phyloP scores from a whole-genome alignment of 352 stramenopile species.

The Phytophthora tubulina region DNA sequence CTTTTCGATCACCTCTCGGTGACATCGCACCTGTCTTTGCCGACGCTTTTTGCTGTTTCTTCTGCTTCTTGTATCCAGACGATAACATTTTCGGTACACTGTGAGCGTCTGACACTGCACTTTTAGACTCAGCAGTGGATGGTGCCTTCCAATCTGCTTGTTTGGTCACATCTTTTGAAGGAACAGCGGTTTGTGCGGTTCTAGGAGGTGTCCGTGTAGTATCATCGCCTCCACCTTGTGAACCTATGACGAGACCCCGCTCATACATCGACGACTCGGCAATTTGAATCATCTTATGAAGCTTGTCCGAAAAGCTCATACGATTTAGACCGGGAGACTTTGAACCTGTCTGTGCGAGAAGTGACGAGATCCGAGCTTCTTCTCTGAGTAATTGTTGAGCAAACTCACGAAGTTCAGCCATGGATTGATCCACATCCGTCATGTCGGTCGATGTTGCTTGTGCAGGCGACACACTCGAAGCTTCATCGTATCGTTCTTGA shows the following conservation, averaged over 20 bases:
- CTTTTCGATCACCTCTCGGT: constrained; percentile 20
- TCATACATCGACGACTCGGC: constrained; percentile 77
- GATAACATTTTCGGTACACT: constrained; percentile 38
- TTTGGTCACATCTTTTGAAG: constrained; percentile 5
- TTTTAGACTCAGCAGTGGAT: constrained; percentile 26
- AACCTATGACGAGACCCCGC: constrained; percentile 23
- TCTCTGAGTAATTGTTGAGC: constrained; percentile 68
- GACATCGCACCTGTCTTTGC: constrained; percentile 7
- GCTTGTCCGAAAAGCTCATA: constrained; percentile 80
- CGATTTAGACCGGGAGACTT: constrained; percentile 64
- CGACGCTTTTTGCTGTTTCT: constrained; percentile 25
- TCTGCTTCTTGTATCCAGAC: constrained; percentile 53
- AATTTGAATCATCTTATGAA: constrained; percentile 87
- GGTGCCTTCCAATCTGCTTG: background rate
- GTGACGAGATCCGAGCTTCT: constrained; percentile 59
- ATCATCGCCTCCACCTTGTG: constrained; percentile 3
- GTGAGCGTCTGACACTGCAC: constrained; percentile 5
- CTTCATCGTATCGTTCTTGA: constrained; percentile 19
- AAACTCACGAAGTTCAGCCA: constrained; percentile 69
- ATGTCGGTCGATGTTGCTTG: constrained; percentile 12
- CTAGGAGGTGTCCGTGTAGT: background rate
- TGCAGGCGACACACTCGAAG: background rate
- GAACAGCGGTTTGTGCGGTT: background rate
- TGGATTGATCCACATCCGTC: constrained; percentile 45
- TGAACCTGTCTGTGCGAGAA: constrained; percentile 54